Base-by-base conservation (phyloP, 164 flowering plant genomes). In the Nymphaea thermarum region DNA sequence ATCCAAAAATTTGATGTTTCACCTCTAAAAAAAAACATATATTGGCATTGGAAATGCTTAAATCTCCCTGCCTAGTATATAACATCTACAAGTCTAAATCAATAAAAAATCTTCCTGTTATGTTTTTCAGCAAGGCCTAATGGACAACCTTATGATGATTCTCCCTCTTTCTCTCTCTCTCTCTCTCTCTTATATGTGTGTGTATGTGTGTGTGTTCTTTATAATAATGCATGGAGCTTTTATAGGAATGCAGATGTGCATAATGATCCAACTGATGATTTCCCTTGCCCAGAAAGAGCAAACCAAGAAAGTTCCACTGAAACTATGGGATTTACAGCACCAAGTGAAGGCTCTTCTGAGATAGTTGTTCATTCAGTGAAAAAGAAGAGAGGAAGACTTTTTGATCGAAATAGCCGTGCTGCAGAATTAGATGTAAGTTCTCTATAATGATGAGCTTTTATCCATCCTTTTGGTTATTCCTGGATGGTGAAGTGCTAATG, bases 311-410 rank as follows among this genome's bases (percentile, higher is more conserved):
- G n/a, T 64, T 70, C 25, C 43, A 65, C 53, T 42, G 66, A 71
- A 68, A 63, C 67, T 57, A 18, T 10, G 60, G 74, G 65, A 44
- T 73, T 71, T 61, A 60, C 5, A 45, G 10, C 7, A 45, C 53
- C 51, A n/a, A 69, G 65, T 47, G 62, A 62, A 41, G 68, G 53
- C 47, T 42, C n/a, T 74, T 71, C 70, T 62, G 69, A 44, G 42
- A 65, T 62, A 45, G 16, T 68, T n/a, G 63, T 17, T 63, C 47
- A 68, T 14, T 59, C 68, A 69, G 71, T 65, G 65, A 82, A 70
- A 76, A 80, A 68, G 69, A 76, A 77, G 71, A 75, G 76, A 63
- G 79, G 79, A 43, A 78, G 77, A 76, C 10, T 59, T 55, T 78
- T 73, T 67, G 77, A 78, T 67, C 66, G 77, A 65, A 42, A 73